These are phyloP conservation scores for Priceomyces medius DNA, from an alignment of 805 yeast genomes.

Conservation along the genomic window DNA sequence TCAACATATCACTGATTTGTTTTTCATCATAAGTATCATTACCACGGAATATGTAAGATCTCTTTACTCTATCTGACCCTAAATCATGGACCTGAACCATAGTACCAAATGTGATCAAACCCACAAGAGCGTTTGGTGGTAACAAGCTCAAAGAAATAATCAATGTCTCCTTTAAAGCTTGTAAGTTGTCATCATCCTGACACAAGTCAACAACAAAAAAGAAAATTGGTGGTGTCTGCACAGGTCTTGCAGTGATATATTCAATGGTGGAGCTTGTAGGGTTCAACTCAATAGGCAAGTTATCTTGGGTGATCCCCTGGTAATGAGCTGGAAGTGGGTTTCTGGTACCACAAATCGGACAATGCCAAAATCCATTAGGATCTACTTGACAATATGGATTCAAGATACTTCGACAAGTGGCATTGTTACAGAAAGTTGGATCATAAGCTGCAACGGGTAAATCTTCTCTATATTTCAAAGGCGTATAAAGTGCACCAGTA, in stretches of 20 bases:
- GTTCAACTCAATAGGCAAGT: slow-evolving; percentile 77
- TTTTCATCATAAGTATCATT: slow-evolving; percentile 78
- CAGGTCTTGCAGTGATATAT: slow-evolving; percentile 79
- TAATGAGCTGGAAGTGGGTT: slow-evolving; percentile 83
- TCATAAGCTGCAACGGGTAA: slow-evolving; percentile 79
- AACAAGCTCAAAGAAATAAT: slow-evolving; percentile 71
- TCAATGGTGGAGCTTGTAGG: slow-evolving; percentile 75
- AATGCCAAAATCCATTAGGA: slow-evolving; percentile 77
- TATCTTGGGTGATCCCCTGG: slow-evolving; percentile 69
- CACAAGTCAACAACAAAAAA: slow-evolving; percentile 84
- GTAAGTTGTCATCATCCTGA: slow-evolving; percentile 83
- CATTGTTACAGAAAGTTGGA: slow-evolving; percentile 63
- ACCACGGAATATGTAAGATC: slow-evolving; percentile 84
- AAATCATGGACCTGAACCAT: slow-evolving; percentile 89
- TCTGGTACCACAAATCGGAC: slow-evolving; percentile 78
- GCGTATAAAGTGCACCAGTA: slow-evolving; percentile 92
- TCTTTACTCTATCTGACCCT: slow-evolving; percentile 60
- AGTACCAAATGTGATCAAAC: slow-evolving; percentile 85
- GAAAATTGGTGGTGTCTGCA: slow-evolving; percentile 81
- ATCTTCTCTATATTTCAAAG: slow-evolving; percentile 75
- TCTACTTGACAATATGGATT: slow-evolving; percentile 87
- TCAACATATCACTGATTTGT: slow-evolving; percentile 56
- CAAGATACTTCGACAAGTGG: slow-evolving; percentile 75
- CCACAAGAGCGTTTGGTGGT: slow-evolving; percentile 88
- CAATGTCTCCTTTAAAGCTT: slow-evolving; percentile 78